Evolutionary conservation across 495 filamentous ascomycete species (phyloP), one percentile per base, ranked within the genome.

Genomic region (Filosporella fistucella): DNA sequence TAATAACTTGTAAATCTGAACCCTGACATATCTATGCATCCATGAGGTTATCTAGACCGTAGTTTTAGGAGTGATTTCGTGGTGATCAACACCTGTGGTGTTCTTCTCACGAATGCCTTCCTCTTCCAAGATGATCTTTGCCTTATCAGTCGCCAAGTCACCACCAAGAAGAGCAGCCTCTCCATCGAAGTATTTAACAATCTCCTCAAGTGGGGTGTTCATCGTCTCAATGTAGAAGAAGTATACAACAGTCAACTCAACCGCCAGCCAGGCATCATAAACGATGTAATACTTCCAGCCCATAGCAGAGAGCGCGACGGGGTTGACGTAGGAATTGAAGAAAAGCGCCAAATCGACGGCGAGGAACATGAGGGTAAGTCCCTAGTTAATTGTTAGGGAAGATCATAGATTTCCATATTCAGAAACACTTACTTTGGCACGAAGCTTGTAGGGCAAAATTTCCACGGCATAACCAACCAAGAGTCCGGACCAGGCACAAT

Each of bases 241-340:
- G 68, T 70, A 78, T 3, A 65, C 40, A 33, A 71, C 11, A 2
- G 74, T 56, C 14, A 47, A 25, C 54, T 72, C 68, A 29, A 77
- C 14, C 1, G 69, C 32, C 38, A 72, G 65, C 68, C 71, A 72
- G 24, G 57, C 66, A 7, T 57, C 47, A 7, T 48, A 41, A n/a
- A 50, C 67, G 49, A 64, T 73, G 39, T 75, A 74, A 56, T 74
- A 76, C 56, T 63, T 65, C 60, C 74, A 71, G 13, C 54, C 47
- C 12, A 76, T 71, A 45, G 68, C 66, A 0, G 54, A 50, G 4
- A 76, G 62, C 0, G 65, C 73, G 44, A 75, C 69, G 42, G 73
- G 73, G 2, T 68, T 69, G 13, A 69, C 68, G 41, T 72, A 76
- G 42, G 65, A 64, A 54, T 76, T 80, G 66, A 76, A 74, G 57